phyloP scores from a whole-genome alignment of 179 eudicot genomes.

The Spinacia oleracea region DNA sequence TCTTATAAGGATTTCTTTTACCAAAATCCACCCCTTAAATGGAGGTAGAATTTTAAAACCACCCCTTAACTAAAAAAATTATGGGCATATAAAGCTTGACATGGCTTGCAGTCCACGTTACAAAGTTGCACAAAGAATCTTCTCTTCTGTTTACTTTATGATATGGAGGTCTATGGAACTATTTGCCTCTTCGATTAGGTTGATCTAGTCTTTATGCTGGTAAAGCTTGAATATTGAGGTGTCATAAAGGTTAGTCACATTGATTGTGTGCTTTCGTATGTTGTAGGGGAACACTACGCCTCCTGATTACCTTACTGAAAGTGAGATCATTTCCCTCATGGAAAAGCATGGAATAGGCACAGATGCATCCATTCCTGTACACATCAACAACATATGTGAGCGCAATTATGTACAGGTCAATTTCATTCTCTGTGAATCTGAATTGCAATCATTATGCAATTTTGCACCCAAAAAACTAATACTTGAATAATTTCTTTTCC shows the following conservation, averaged over 20 bases:
- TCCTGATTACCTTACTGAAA: conserved; percentile 90
- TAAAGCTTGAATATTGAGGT: not conserved
- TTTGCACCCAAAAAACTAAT: not conserved
- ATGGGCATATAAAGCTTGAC: too few relatives aligned
- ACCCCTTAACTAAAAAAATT: too few relatives aligned
- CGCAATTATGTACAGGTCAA: conserved; percentile 95
- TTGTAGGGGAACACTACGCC: conserved; percentile 73
- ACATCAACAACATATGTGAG: conserved; percentile 95
- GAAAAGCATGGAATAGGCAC: conserved; percentile 98
- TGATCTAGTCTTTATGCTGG: not conserved
- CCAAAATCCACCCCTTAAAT: too few relatives aligned
- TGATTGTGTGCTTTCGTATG: conserved; percentile 9
- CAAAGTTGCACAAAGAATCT: not conserved
- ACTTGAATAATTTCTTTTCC: not conserved
- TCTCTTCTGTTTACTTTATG: not conserved
- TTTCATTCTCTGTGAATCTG: conserved; percentile 1
- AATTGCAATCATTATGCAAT: not conserved
- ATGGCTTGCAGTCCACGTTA: too few relatives aligned
- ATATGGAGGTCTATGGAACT: not conserved
- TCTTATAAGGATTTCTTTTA: too few relatives aligned
- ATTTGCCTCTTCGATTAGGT: not conserved
- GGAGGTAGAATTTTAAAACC: too few relatives aligned
- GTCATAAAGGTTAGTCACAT: not conserved
- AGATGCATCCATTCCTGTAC: conserved; percentile 95
- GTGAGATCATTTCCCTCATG: conserved; percentile 96